These are phyloP conservation scores for Nakazawaea ambrosiae DNA, from an alignment of 805 yeast species.

Conservation along the genomic window DNA sequence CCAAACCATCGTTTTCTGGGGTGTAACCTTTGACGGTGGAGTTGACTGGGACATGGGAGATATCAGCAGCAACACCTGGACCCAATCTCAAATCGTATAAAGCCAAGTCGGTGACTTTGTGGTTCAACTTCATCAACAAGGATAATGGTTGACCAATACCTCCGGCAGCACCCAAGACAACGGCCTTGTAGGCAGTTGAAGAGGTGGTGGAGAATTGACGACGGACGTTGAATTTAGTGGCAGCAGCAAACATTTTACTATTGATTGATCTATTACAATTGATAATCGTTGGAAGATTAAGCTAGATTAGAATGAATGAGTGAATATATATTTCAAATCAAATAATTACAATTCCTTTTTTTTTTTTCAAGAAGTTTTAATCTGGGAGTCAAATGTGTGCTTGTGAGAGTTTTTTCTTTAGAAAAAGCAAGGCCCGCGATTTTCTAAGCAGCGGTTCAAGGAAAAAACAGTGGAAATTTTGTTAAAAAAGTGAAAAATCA, in stretches of 20 bases:
- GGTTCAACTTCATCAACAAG: slow-evolving; percentile 77
- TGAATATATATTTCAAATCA: too few relatives aligned
- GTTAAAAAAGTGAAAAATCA: too few relatives aligned
- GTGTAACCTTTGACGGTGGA: slow-evolving; percentile 83
- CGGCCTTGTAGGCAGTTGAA: slow-evolving; percentile 64
- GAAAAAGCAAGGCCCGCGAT: too few relatives aligned
- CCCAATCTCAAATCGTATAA: slow-evolving; percentile 88
- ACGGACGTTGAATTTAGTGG: slow-evolving; percentile 28
- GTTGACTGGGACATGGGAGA: slow-evolving; percentile 90
- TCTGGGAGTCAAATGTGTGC: too few relatives aligned
- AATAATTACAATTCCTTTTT: too few relatives aligned
- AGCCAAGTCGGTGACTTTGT: slow-evolving; percentile 78
- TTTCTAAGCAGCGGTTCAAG: too few relatives aligned
- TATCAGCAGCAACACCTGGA: slow-evolving; percentile 95
- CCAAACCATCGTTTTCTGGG: slow-evolving; percentile 72
- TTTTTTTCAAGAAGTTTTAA: too few relatives aligned
- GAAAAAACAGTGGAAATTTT: too few relatives aligned
- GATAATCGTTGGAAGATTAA: too few relatives aligned
- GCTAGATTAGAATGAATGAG: too few relatives aligned
- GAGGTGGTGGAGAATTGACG: slow-evolving; percentile 66
- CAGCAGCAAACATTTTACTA: slow-evolving; percentile 45
- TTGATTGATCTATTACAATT: too few relatives aligned
- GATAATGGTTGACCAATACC: slow-evolving; percentile 94
- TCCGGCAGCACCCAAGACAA: slow-evolving; percentile 84
- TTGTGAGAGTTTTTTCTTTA: too few relatives aligned